Percentiles rank a stretch among this genome's conserved stretches.
phyloP scores from a whole-genome alignment of 2,329 filamentous ascomycete genomes.

The Alternaria incomplexa region DNA sequence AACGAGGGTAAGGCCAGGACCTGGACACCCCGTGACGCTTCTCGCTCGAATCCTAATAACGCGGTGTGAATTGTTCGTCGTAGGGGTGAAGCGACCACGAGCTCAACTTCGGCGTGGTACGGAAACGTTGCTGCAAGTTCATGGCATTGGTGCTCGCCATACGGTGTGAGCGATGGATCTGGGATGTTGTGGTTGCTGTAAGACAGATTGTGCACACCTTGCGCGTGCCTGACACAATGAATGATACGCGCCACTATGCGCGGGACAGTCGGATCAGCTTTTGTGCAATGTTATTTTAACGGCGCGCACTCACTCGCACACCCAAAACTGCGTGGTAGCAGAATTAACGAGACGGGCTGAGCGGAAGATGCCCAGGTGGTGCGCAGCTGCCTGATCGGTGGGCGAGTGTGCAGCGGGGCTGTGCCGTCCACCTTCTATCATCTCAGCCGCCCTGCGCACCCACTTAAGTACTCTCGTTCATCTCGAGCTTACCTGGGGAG shows the following conservation, averaged over 20 bases:
- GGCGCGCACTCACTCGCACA: not conserved
- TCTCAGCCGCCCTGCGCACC: not conserved
- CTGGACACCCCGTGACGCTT: not conserved
- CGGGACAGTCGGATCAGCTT: not conserved
- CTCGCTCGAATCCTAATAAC: not conserved
- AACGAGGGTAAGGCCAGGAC: not conserved
- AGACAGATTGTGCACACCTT: not conserved
- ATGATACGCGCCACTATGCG: not conserved
- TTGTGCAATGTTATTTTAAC: not conserved
- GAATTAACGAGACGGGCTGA: not conserved
- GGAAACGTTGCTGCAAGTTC: not conserved
- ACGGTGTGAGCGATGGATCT: not conserved
- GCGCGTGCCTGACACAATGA: not conserved
- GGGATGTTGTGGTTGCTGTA: not conserved
- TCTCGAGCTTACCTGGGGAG: not conserved
- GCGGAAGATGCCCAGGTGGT: not conserved
- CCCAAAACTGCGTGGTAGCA: not conserved
- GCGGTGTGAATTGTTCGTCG: not conserved
- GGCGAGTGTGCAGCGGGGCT: not conserved
- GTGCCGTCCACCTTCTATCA: not conserved
- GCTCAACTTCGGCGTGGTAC: not conserved
- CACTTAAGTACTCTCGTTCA: not conserved
- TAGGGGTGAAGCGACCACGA: not conserved
- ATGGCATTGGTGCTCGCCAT: not conserved
- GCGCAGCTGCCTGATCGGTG: not conserved